Evolutionary conservation across 2,329 filamentous ascomycete genomes (phyloP), one percentile per base, ranked within the genome.

Genomic region (Phialophora macrospora): DNA sequence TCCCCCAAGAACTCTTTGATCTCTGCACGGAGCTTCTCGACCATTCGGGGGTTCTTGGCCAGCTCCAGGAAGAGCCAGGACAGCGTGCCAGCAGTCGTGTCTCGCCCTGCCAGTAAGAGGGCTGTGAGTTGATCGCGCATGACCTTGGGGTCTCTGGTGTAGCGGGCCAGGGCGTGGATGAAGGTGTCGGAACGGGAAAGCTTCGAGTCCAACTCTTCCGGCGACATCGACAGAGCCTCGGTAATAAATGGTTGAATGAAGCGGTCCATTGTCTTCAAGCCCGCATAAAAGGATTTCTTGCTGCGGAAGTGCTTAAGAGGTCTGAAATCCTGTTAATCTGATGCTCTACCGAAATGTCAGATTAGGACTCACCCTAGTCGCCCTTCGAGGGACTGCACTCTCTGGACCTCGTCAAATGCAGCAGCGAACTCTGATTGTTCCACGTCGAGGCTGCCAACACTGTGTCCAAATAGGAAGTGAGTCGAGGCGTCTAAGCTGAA

Each of bases 61-160:
- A 97, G 83, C 77, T 97, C 92, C 77, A 95, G 96, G 65, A 97
- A 83, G 41, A 86, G 83, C 89, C 92, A 97, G 0, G 88, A 90
- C 0, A 97, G 83, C 0, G 91, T 92, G 17, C 84, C 86, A 32
- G 93, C 93, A 0, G 93, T 97, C 14, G 93, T 97, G 77, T 97
- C 93, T 22, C 80, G 76, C 14, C 92, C 93, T 1, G 93, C 93
- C 17, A 97, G 85, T 2, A 97, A 85, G 11, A 97, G 85, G 52
- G 90, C 88, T 17, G 95, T 85, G 55, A 97, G 82, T 77, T 97
- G 93, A 77, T 97, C 93, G 38, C 92, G 90, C 14, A 97, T 84
- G 3, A 92, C 85, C 14, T 75, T 75, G 3, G 75, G 75, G 56
- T 82, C 80, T 38, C 90, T 87, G 0, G 93, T 97, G 79, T 92